Conservation (phyloP, 331 rosid genomes). For the Quercus lobata region DNA sequence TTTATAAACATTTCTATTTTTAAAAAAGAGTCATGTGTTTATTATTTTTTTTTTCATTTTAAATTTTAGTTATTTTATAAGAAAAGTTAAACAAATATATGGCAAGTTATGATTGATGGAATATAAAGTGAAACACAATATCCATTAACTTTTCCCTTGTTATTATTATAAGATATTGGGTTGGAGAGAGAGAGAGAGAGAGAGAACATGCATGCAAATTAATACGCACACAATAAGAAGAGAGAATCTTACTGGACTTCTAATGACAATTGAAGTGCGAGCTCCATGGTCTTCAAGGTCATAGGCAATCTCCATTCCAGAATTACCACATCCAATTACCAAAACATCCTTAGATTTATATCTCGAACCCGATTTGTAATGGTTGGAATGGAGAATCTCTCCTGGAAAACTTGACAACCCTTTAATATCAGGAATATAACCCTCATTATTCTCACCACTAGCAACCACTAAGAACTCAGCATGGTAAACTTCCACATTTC, state of each 20-base stretch:
- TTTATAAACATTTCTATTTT: too few species aligned
- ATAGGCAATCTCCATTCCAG: conserved; percentile 68
- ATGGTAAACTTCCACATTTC: conserved; percentile 6
- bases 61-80: too few species aligned
- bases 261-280: conserved; percentile 30
- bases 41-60: too few species aligned
- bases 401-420: conserved; percentile 51
- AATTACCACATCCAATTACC: conserved; percentile 66
- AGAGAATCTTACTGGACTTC: conserved; percentile 35
- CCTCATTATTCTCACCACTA: conserved; percentile 44
- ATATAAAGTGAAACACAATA: too few species aligned
- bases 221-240: neutral
- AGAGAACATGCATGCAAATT: too few species aligned
- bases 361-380: conserved; percentile 33
- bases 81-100: too few species aligned
- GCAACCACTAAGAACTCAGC: conserved; percentile 46
- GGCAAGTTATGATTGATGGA: too few species aligned
- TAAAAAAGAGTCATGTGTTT: too few species aligned
- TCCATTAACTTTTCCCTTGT: too few species aligned
- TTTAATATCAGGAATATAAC: conserved; percentile 27
- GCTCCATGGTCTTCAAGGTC: conserved; percentile 46
- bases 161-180: too few species aligned
- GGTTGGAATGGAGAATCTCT: conserved; percentile 35
- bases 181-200: too few species aligned
- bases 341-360: conserved; percentile 35